Percentiles rank a stretch among this genome's conserved stretches.
Conservation (phyloP, 2,329 filamentous ascomycete species). For the Alternaria consortialis region DNA sequence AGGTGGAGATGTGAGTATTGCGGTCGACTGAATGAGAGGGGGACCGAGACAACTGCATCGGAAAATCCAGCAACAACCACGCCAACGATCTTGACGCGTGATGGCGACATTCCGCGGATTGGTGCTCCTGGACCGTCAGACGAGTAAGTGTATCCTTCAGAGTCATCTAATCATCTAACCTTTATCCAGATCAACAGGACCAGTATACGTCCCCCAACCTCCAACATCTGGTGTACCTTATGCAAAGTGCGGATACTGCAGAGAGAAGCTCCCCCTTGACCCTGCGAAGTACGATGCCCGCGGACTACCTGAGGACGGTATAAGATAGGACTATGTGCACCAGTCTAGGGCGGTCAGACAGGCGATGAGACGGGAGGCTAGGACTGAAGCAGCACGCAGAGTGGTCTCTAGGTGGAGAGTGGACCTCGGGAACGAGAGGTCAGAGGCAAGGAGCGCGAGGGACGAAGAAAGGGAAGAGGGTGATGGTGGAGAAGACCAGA, state of each 20-base stretch:
- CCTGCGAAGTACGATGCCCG: not conserved
- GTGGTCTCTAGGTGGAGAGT: not conserved
- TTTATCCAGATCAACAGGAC: not conserved
- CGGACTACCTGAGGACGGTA: conserved; percentile 1
- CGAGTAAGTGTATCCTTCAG: not conserved
- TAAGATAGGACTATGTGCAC: not conserved
- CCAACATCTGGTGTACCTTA: not conserved
- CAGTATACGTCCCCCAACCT: not conserved
- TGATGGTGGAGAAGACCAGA: not conserved
- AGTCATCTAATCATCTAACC: not conserved
- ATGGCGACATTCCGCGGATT: not conserved
- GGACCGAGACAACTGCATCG: not conserved
- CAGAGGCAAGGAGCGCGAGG: not conserved
- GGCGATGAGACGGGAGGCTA: not conserved
- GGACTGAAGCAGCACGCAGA: not conserved
- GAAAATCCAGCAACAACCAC: not conserved
- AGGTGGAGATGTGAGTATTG: conserved; percentile 17
- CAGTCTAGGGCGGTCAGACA: not conserved
- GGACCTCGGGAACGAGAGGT: not conserved
- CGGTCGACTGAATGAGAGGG: conserved; percentile 5
- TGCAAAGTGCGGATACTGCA: not conserved
- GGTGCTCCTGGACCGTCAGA: not conserved
- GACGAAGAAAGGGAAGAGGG: not conserved
- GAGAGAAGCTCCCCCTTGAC: not conserved
- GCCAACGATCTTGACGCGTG: not conserved